A percentile compares a stretch with the other conserved stretches of the same genome.
These are phyloP conservation scores for Ceratocystis huliohia DNA, from an alignment of 2,329 filamentous ascomycete genomes.

Conservation along the genomic window DNA sequence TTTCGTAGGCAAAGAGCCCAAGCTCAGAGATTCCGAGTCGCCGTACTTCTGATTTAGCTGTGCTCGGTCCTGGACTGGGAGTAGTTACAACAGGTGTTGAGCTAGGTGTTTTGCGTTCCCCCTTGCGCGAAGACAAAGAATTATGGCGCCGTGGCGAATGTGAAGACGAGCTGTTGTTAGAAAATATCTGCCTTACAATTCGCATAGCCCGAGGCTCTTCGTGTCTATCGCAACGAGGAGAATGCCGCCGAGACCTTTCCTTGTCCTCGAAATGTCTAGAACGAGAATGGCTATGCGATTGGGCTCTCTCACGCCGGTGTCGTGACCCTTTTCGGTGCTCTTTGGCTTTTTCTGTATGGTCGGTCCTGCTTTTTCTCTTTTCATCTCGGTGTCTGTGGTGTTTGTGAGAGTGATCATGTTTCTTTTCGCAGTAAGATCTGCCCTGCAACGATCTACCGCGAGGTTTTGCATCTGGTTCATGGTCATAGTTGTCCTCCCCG, in stretches of 20 bases:
- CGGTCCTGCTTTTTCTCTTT: neutral
- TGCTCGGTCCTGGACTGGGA: neutral
- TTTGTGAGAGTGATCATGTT: neutral
- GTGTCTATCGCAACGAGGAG: neutral
- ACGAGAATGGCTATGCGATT: neutral
- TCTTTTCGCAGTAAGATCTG: neutral
- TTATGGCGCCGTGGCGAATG: neutral
- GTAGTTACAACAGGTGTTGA: neutral
- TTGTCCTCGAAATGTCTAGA: neutral
- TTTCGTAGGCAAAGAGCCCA: slow-evolving; percentile 59
- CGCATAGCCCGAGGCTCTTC: slow-evolving; percentile 10
- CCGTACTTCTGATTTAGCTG: neutral
- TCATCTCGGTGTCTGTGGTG: neutral
- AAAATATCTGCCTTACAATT: slow-evolving; percentile 6
- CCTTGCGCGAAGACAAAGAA: neutral
- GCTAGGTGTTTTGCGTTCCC: neutral
- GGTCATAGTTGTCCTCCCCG: neutral
- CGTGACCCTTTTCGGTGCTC: neutral
- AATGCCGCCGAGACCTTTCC: neutral
- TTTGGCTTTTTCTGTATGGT: neutral
- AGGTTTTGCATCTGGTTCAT: neutral
- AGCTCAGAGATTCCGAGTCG: slow-evolving; percentile 41
- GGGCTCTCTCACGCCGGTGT: neutral
- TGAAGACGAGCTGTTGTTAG: neutral
- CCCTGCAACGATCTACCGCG: neutral